A percentile compares a stretch with the other conserved stretches of the same genome.
Conservation (phyloP, 306 rosid species). For the Datisca glomerata region DNA sequence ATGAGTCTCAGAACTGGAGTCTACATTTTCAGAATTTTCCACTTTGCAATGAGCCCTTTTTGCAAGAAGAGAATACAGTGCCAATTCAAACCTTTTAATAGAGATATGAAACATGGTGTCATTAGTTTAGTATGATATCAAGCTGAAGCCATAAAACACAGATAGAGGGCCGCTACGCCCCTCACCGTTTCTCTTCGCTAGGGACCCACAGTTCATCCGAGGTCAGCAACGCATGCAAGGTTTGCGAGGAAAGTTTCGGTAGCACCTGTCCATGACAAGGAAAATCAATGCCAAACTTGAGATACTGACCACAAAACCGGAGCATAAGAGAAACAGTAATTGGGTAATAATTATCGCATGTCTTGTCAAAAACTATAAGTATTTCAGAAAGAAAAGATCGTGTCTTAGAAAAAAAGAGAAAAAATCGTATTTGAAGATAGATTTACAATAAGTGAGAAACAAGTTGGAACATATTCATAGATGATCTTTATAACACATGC, state of each 20-base stretch:
- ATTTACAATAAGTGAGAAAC: too few relatives aligned
- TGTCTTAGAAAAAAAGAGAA: too few relatives aligned
- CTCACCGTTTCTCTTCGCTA: constrained; percentile 82
- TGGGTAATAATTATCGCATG: too few relatives aligned
- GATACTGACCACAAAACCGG: background rate
- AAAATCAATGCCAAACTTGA: background rate
- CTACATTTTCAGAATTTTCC: constrained; percentile 54
- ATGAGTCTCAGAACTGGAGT: constrained; percentile 47
- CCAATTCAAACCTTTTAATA: constrained; percentile 68
- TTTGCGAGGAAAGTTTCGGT: constrained; percentile 87
- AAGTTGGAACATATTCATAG: too few relatives aligned
- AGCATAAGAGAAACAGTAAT: too few relatives aligned
- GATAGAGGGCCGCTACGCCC: constrained; percentile 11
- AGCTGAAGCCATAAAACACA: constrained; percentile 18
- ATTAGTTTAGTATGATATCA: constrained; percentile 15
- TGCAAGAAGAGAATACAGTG: constrained; percentile 56
- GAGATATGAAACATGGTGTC: constrained; percentile 13
- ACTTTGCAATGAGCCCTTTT: constrained; percentile 55
- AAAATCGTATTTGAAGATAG: too few relatives aligned
- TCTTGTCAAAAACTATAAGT: too few relatives aligned
- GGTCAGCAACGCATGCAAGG: constrained; percentile 75
- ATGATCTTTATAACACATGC: too few relatives aligned
- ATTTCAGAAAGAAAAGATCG: too few relatives aligned
- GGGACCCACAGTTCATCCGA: constrained; percentile 81
- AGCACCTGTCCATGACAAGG: constrained; percentile 46